Percentiles rank a stretch among this genome's conserved stretches.
These are phyloP conservation scores for Clonostachys sp. DNA, from an alignment of 2,329 filamentous ascomycete species.

Conservation along the genomic window DNA sequence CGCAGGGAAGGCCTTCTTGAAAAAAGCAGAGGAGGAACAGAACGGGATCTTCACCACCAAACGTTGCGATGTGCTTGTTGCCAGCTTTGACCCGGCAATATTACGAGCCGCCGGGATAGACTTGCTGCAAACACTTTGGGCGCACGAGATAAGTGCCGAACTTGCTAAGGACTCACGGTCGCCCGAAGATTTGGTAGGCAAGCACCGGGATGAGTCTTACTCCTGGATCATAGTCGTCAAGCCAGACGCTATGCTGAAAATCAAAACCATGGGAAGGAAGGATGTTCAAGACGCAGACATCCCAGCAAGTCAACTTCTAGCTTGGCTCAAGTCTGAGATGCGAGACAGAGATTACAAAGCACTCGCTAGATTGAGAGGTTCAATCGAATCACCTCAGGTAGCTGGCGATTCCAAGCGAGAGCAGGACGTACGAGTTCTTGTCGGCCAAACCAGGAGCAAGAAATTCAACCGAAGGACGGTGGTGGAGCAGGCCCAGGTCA, in stretches of 20 bases:
- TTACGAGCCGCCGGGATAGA: conserved; percentile 74
- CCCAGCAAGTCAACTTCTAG: conserved; percentile 65
- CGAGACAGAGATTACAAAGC: conserved; percentile 70
- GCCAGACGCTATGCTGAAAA: conserved; percentile 69
- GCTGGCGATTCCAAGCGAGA: conserved; percentile 35
- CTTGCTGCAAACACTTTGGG: conserved; percentile 75
- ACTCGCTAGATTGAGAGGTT: conserved; percentile 33
- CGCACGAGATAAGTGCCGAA: conserved; percentile 81
- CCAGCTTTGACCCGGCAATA: conserved; percentile 76
- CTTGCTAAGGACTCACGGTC: conserved; percentile 75
- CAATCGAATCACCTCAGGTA: conserved; percentile 6
- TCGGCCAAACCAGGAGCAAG: conserved; percentile 79
- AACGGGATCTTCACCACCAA: conserved; percentile 56
- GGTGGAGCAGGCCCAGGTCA: conserved; percentile 69
- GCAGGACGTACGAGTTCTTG: conserved; percentile 79
- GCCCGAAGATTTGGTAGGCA: conserved; percentile 72
- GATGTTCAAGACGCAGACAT: conserved; percentile 75
- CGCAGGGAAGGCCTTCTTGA: conserved; percentile 56
- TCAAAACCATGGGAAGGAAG: conserved; percentile 72
- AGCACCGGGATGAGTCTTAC: conserved; percentile 73
- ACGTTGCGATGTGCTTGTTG: conserved; percentile 83
- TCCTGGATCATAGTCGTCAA: conserved; percentile 90
- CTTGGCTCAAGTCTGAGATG: conserved; percentile 77
- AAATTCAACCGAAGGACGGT: conserved; percentile 87
- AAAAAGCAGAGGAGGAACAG: conserved; percentile 62